Evolutionary conservation across 163 green algal species (phyloP), one percentile per base, ranked within the genome.

Genomic region (Chlorella variabilis): DNA sequence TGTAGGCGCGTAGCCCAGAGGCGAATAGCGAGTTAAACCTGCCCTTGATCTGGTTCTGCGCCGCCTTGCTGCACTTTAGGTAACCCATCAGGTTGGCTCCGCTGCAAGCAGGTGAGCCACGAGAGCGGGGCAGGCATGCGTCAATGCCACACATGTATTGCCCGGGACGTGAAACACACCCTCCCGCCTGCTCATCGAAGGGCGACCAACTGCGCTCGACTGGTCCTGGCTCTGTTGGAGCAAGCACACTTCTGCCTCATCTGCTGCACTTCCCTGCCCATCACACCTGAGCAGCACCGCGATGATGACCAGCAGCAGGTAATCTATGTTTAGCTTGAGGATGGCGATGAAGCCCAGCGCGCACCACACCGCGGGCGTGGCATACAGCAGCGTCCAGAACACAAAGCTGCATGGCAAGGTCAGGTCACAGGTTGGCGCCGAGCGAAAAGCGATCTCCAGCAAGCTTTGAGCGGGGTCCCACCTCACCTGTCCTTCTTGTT

Each of bases 1-100:
- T 81, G 59, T 81, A 81, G 23, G 75, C 75, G 6, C 68, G 54
- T 15, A 83, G 51, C 4, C 77, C 77, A 3, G 45, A 69, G 0
- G 77, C 77, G 65, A 89, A 84, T 21, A 89, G 58, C 25, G 49
- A 56, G 29, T 77, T 77, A 61, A 75, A 69, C 49, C 80, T 59
- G 1, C 85, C 85, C 77, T 84, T 83, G 54, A 89, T 77, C 71
- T 89, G 85, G 49, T 68, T 77, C 77, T 83, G 71, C 20, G 91
- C 89, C 58, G 95, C 91, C 58, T 90, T 93, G 86, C 84, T 92
- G 86, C 92, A 96, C 79, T 95, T 97, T 81, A 95, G 94, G 87
- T 97, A 98, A 21, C 95, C 95, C 27, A 91, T 84, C 21, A 97
- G 88, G 85, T 98, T 98, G 83, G 91, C 91, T 42, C 79, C 77